Evolutionary conservation across 805 yeast species (phyloP).

Genomic region (Priceomyces castillae): DNA sequence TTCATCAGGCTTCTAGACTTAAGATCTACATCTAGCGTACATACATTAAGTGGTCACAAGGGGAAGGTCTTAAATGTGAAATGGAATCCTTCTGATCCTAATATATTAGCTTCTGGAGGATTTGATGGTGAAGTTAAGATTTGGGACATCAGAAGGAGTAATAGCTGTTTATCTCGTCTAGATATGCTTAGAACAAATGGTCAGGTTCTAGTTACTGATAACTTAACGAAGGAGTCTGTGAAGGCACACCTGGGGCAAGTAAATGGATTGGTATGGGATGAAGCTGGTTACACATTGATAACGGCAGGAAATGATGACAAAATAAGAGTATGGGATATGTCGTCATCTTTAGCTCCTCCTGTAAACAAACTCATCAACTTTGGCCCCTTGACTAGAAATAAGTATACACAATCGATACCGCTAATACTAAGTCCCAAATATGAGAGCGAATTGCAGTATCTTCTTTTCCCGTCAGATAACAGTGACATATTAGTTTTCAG

Average conservation of each 20-base stretch:
- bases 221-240: constrained; percentile 31
- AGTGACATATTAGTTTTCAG: constrained; percentile 66
- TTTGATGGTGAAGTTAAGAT: constrained; percentile 74
- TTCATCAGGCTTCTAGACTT: constrained; percentile 69
- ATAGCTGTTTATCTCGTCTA: constrained; percentile 59
- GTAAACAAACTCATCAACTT: constrained; percentile 66
- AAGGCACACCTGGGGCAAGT: constrained; percentile 78
- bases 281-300: constrained; percentile 57
- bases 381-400: constrained; percentile 75
- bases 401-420: constrained; percentile 47
- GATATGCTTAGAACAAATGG: constrained; percentile 51
- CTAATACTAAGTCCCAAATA: constrained; percentile 48
- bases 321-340: constrained; percentile 73
- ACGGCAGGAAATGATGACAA: constrained; percentile 81
- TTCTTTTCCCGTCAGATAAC: constrained; percentile 72
- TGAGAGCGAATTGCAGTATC: constrained; percentile 55
- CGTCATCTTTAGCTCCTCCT: constrained; percentile 34
- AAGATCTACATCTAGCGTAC: constrained; percentile 69
- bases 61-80: constrained; percentile 57
- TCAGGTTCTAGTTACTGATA: constrained; percentile 14
- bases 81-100: constrained; percentile 69
- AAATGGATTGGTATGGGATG: constrained; percentile 77
- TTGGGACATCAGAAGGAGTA: constrained; percentile 81
- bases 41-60: constrained; percentile 62
- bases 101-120: constrained; percentile 75